phyloP scores from a whole-genome alignment of 163 green algal genomes.

The Coccomyxa subellipsoidea region DNA sequence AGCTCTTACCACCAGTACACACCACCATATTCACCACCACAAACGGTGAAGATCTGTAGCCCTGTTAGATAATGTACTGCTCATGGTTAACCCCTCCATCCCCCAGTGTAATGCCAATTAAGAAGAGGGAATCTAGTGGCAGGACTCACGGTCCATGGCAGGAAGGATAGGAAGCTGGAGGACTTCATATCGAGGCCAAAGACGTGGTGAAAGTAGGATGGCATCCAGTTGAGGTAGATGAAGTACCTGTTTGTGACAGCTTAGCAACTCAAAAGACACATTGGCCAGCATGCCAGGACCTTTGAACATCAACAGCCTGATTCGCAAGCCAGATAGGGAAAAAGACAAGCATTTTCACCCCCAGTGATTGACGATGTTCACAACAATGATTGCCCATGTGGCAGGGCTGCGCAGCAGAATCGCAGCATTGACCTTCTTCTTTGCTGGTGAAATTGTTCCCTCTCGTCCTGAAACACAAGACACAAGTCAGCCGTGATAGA shows the following conservation, averaged over 20 bases:
- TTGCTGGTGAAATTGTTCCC: background rate
- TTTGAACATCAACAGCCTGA: background rate
- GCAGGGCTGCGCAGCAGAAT: constrained; percentile 19
- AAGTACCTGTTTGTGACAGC: constrained; percentile 88
- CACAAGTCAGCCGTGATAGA: too few species aligned
- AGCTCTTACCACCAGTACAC: too few species aligned
- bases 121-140: too few species aligned
- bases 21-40: too few species aligned
- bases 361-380: constrained; percentile 87
- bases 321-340: too few species aligned
- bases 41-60: too few species aligned
- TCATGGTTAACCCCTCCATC: too few species aligned
- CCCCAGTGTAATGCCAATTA: too few species aligned
- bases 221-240: constrained; percentile 90
- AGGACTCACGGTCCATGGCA: constrained; percentile 66
- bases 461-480: background rate
- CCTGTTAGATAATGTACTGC: too few species aligned
- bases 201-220: constrained; percentile 75
- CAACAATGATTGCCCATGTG: constrained; percentile 81
- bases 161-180: constrained; percentile 72
- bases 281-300: constrained; percentile 69
- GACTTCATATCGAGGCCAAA: constrained; percentile 71
- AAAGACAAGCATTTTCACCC: constrained; percentile 8
- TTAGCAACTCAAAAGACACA: constrained; percentile 76
- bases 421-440: background rate